Evolutionary conservation across 2,329 filamentous ascomycete genomes (phyloP).

Genomic region (Curvularia verruculosa): DNA sequence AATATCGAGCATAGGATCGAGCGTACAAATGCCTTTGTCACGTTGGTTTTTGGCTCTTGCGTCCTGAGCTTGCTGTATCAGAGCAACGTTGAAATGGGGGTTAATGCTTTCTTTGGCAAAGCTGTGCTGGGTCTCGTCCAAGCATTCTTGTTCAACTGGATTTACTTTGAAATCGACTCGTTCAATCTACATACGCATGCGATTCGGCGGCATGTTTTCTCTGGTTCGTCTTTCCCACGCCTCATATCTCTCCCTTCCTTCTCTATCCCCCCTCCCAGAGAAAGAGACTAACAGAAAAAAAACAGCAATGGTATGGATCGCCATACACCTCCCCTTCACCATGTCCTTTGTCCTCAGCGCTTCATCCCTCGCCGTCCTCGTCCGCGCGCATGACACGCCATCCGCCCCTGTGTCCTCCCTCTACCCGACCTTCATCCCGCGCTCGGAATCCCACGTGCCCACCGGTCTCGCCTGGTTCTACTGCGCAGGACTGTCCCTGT

Average conservation of each 20-base stretch:
- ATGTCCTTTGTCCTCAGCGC: slow-evolving; percentile 67
- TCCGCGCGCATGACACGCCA: slow-evolving; percentile 62
- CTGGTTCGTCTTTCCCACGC: slow-evolving; percentile 47
- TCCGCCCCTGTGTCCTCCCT: slow-evolving; percentile 57
- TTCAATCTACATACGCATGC: slow-evolving; percentile 65
- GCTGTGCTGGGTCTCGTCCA: slow-evolving; percentile 64
- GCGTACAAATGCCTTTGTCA: slow-evolving; percentile 68
- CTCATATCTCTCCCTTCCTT: no score
- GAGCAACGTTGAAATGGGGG: slow-evolving; percentile 57
- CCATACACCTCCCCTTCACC: slow-evolving; percentile 66
- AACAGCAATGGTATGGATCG: slow-evolving; percentile 60
- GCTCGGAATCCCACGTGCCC: slow-evolving; percentile 59
- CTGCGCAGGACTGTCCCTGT: slow-evolving; percentile 65
- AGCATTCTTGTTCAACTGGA: slow-evolving; percentile 66
- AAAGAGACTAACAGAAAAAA: background rate
- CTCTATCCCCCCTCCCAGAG: background rate
- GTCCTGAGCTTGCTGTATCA: slow-evolving; percentile 68
- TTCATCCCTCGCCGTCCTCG: slow-evolving; percentile 63
- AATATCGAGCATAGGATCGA: slow-evolving; percentile 72
- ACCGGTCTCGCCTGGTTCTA: slow-evolving; percentile 67
- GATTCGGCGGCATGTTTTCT: slow-evolving; percentile 59
- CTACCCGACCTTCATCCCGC: slow-evolving; percentile 57
- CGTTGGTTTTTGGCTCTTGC: slow-evolving; percentile 68
- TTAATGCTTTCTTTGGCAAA: slow-evolving; percentile 67
- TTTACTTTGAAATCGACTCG: slow-evolving; percentile 68